These are phyloP conservation scores for Cordyceps militaris DNA, from an alignment of 2,329 filamentous ascomycete species.

Conservation along the genomic window DNA sequence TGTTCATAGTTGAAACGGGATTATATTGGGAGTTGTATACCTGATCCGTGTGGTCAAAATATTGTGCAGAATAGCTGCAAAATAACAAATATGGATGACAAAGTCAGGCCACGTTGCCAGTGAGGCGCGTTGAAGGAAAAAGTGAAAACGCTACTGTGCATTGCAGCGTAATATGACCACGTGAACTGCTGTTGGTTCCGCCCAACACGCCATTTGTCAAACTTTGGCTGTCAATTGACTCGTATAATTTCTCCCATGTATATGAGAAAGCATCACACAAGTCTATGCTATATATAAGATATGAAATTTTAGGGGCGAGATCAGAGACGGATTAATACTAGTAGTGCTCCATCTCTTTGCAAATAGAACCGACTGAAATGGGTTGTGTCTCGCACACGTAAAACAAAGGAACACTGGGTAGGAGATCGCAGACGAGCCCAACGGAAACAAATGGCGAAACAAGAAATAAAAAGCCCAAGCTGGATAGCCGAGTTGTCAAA, in stretches of 20 bases:
- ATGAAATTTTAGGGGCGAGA: background rate
- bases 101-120: too few relatives aligned
- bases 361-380: background rate
- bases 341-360: background rate
- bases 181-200: too few relatives aligned
- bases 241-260: background rate
- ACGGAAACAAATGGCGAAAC: background rate
- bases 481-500: background rate
- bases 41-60: too few relatives aligned
- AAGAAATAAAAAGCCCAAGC: conserved; percentile 5
- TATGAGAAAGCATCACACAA: background rate
- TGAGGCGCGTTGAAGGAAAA: too few relatives aligned
- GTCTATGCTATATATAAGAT: background rate
- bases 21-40: too few relatives aligned
- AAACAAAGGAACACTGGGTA: background rate
- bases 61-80: too few relatives aligned
- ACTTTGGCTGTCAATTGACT: too few relatives aligned
- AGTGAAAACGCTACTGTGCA: too few relatives aligned
- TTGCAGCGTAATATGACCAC: too few relatives aligned
- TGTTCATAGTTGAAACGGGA: too few relatives aligned
- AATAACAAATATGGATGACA: too few relatives aligned
- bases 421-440: conserved; percentile 4
- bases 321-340: background rate
- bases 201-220: too few relatives aligned
- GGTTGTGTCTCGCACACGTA: background rate